phyloP scores from a whole-genome alignment of 805 yeast genomes.

The Pichia cabralensis region DNA sequence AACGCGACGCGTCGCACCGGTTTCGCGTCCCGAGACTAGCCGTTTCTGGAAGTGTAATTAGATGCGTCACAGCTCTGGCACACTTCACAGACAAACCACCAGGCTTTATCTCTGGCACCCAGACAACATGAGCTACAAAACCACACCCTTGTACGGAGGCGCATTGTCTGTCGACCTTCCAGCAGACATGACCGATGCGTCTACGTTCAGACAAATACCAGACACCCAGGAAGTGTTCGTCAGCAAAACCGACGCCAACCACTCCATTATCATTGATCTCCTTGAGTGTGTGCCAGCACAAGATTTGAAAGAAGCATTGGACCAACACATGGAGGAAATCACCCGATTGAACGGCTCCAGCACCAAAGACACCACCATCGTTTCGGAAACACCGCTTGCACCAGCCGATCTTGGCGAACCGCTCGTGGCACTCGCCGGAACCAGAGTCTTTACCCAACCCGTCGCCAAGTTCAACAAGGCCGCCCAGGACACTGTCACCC shows the following conservation, averaged over 20 bases:
- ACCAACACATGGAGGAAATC: constrained; percentile 53
- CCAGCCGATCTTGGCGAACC: background rate
- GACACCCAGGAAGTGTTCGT: constrained; percentile 91
- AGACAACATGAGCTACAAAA: constrained; percentile 1
- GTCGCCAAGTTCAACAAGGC: constrained; percentile 42
- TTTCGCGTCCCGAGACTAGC: too few relatives aligned
- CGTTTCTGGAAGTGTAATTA: too few relatives aligned
- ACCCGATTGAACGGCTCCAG: constrained; percentile 26
- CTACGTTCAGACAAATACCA: constrained; percentile 72
- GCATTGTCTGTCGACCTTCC: constrained; percentile 60
- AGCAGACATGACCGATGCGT: constrained; percentile 58
- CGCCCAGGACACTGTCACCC: background rate
- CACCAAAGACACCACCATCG: background rate
- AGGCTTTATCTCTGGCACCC: background rate
- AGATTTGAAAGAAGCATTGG: constrained; percentile 24
- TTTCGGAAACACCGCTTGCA: background rate
- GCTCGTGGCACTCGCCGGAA: constrained; percentile 13
- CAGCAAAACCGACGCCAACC: constrained; percentile 30
- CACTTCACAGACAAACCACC: too few relatives aligned
- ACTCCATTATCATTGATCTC: constrained; percentile 55
- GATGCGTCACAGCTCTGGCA: too few relatives aligned
- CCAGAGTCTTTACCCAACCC: constrained; percentile 31
- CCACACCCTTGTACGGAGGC: constrained; percentile 63
- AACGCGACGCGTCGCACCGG: too few relatives aligned
- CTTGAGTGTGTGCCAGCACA: constrained; percentile 37